Base-by-base conservation (phyloP, 345 rosid genomes). In the sweet orange (Citrus sinensis) region DNA sequence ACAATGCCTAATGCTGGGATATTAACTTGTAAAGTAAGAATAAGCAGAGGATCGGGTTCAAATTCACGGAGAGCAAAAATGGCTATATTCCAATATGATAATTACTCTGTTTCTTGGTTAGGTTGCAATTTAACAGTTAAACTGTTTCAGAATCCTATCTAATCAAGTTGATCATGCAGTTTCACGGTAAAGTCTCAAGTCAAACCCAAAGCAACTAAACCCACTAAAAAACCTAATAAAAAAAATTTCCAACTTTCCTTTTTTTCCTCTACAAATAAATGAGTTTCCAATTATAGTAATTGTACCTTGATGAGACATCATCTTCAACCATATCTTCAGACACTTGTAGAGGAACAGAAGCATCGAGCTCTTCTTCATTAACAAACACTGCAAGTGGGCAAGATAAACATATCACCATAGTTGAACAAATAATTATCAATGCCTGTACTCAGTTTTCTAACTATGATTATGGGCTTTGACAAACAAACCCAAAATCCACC, bases 301-400 rank as follows among this genome's bases (percentile, higher is more conserved):
- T 4, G 51, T 87, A 95, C 98, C 99, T 90, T 76, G 98, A 94
- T 49, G 98, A 91, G 83, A 87, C 82, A 77, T 92, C 94, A 87
- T 92, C 95, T 77, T 92, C 97, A 80, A 87, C 81, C 76, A 89
- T 85, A 70, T 91, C 95, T 87, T 94, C 98, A 75, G 88, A 82
- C 42, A 73, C 90, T 87, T 85, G 95, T 32, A 87, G 75, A 70
- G 88, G 85, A 78, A 75, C 85, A 78, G 93, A 90, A 73, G 83
- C 82, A 78, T 90, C 89, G 17, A 85, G 83, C 67, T 87, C 98
- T 75, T 87, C 90, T 76, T 86, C 94, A 79, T 56, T 91, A 70
- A 82, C 88, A 75, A 90, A 80, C 83, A 89, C 97, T 90, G 87
- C 80, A 54, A 39, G 27, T 72, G 42, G 76, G 66, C 7, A 79